phyloP scores from a whole-genome alignment of 371 early-diverging fungal genomes.

The Blakeslea trispora region DNA sequence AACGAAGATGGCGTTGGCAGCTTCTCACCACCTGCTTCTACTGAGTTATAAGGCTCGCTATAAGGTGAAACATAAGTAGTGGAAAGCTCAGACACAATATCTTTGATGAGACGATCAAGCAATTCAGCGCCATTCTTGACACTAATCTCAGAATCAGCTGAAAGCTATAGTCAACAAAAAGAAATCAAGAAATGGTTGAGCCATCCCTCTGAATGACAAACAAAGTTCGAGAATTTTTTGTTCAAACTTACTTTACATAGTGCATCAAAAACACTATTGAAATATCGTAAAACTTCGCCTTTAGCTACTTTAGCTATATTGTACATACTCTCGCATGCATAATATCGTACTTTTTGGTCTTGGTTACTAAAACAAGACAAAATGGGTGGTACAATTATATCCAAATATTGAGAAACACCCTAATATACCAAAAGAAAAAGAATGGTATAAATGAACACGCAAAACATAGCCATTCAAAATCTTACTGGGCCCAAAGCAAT shows the following conservation, averaged over 20 bases:
- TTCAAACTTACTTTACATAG: conserved; percentile 80
- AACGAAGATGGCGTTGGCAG: conserved; percentile 29
- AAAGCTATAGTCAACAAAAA: conserved; percentile 46
- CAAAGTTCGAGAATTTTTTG: neutral
- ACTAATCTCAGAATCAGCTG: conserved; percentile 81
- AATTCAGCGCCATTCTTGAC: conserved; percentile 91
- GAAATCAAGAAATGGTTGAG: neutral
- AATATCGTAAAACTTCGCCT: conserved; percentile 79
- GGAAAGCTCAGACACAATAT: conserved; percentile 88
- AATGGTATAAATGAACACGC: neutral
- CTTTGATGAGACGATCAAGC: conserved; percentile 87
- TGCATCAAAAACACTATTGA: conserved; percentile 93
- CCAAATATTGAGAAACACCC: conserved; percentile 67
- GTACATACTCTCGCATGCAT: conserved; percentile 94
- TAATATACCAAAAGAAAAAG: conserved; percentile 12
- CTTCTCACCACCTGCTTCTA: conserved; percentile 28
- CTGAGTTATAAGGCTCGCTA: conserved; percentile 31
- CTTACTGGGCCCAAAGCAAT: conserved; percentile 80
- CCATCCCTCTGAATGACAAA: neutral
- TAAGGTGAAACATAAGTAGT: conserved; percentile 59
- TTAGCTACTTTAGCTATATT: conserved; percentile 94
- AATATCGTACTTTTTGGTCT: conserved; percentile 89
- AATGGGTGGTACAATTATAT: conserved; percentile 86
- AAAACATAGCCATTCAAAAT: neutral
- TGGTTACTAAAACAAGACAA: conserved; percentile 85